Evolutionary conservation across 2,329 filamentous ascomycete genomes (phyloP), one percentile per base, ranked within the genome.

Genomic region (Colletotrichum orchidophilum): DNA sequence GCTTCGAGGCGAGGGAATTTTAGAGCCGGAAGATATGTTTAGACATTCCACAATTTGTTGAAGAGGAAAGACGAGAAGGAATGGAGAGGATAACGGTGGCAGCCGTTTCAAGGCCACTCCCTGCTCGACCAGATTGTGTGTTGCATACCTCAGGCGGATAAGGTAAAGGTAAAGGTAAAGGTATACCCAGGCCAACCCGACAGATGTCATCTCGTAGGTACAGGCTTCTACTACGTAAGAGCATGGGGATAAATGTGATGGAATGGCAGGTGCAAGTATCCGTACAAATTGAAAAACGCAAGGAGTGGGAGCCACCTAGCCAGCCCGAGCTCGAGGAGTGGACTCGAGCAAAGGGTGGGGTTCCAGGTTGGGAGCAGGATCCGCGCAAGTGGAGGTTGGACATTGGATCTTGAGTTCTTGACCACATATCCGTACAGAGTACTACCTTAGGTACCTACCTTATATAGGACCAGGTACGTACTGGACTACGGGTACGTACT

Each of bases 391-490:
- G 27, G 52, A 18, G 26, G 13, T 29, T 54, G 15, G n/a, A 33
- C 50, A 21, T n/a, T 46, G 65, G 50, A 63, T 42, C 61, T n/a
- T 27, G 49, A 52, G 50, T 55, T 42, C 61, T n/a, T 27, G 49
- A 52, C 26, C 21, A 52, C 21, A 52, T 11, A 27, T 52, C 11
- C n/a, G n/a, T n/a, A n/a, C n/a, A n/a, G n/a, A n/a, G n/a, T n/a
- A n/a, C n/a, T n/a, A n/a, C n/a, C n/a, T n/a, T n/a, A n/a, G n/a
- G n/a, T n/a, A n/a, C n/a, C n/a, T n/a, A n/a, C n/a, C n/a, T n/a
- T n/a, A n/a, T n/a, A n/a, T n/a, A n/a, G n/a, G 39, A 31, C 3
- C 21, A 15, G 31, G n/a, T 62, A 71, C 63, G 63, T 71, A 57
- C 52, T 29, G 13, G 35, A n/a, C n/a, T n/a, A n/a, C n/a, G n/a